Conservation (phyloP, 176 grass and related monocot genomes). For the Thalia dealbata region DNA sequence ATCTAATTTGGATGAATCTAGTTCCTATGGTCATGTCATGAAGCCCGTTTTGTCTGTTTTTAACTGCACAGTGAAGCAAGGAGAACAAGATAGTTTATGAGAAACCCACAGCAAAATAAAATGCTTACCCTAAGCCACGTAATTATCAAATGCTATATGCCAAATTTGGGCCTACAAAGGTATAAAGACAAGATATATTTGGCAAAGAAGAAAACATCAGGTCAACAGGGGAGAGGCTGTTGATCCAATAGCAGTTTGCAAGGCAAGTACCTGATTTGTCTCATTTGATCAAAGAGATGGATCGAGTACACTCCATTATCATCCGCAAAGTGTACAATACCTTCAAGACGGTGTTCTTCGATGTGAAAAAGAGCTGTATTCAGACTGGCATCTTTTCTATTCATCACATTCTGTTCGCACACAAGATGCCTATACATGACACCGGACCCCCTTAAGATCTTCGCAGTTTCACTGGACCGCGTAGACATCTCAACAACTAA, state of each 20-base stretch:
- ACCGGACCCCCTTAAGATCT: slow-evolving; percentile 76
- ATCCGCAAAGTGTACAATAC: slow-evolving; percentile 87
- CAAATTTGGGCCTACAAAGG: not conserved
- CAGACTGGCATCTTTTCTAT: slow-evolving; percentile 53
- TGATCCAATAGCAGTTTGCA: not conserved
- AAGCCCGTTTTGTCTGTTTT: not conserved
- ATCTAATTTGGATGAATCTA: not conserved
- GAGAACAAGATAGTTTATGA: not conserved
- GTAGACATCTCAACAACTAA: slow-evolving; percentile 77
- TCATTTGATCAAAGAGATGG: slow-evolving; percentile 84
- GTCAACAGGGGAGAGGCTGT: not conserved
- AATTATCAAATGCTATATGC: not conserved
- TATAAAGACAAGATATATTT: not conserved
- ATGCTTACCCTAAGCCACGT: not conserved
- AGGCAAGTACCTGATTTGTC: slow-evolving; percentile 52
- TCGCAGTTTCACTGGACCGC: slow-evolving; percentile 50
- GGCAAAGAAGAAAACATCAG: not conserved
- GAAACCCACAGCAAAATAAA: not conserved
- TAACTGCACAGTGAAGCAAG: not conserved
- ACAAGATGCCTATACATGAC: slow-evolving; percentile 91
- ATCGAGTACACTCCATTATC: slow-evolving; percentile 66
- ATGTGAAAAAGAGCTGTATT: slow-evolving; percentile 84
- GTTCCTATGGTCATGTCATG: not conserved
- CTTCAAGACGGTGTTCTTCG: slow-evolving; percentile 88
- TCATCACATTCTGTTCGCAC: slow-evolving; percentile 64